Evolutionary conservation across 176 grass and related monocot genomes (phyloP).

Genomic region (Triticum monococcum): DNA sequence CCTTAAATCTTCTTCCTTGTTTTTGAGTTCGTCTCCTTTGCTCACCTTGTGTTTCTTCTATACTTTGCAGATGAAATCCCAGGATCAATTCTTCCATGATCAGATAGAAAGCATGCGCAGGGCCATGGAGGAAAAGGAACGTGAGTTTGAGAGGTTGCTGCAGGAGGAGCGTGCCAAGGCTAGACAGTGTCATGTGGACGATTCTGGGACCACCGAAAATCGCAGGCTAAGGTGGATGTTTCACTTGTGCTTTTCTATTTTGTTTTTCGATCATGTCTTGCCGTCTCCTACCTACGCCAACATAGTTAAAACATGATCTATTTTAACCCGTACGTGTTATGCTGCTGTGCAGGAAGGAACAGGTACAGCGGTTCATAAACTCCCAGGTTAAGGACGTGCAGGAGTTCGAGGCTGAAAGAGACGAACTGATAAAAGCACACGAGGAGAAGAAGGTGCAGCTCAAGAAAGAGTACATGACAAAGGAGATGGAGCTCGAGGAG

Average conservation of each 20-base stretch:
- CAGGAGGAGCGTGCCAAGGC: constrained; percentile 71
- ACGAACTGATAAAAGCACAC: constrained; percentile 49
- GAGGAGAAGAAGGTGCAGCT: constrained; percentile 59
- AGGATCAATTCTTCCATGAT: constrained; percentile 77
- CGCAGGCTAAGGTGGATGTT: constrained; percentile 19
- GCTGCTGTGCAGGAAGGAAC: constrained; percentile 53
- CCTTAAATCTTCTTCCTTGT: background rate
- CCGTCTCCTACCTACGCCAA: background rate
- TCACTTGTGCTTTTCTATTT: background rate
- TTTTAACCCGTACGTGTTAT: background rate
- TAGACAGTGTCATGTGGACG: constrained; percentile 42
- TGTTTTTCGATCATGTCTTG: background rate
- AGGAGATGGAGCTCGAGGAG: constrained; percentile 60
- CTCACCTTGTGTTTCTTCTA: constrained; percentile 23
- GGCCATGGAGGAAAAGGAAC: constrained; percentile 66
- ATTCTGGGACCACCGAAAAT: constrained; percentile 63
- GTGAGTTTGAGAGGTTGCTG: constrained; percentile 58
- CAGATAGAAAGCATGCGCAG: constrained; percentile 76
- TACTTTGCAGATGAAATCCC: constrained; percentile 71
- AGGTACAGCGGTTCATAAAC: constrained; percentile 62
- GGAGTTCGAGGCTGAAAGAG: constrained; percentile 60
- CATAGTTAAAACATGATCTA: background rate
- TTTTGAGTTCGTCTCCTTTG: background rate
- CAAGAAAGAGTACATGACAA: constrained; percentile 53
- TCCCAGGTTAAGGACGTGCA: constrained; percentile 68